These are phyloP conservation scores for Xanthoparmelia taractica DNA, from an alignment of 495 filamentous ascomycete genomes.

Conservation along the genomic window DNA sequence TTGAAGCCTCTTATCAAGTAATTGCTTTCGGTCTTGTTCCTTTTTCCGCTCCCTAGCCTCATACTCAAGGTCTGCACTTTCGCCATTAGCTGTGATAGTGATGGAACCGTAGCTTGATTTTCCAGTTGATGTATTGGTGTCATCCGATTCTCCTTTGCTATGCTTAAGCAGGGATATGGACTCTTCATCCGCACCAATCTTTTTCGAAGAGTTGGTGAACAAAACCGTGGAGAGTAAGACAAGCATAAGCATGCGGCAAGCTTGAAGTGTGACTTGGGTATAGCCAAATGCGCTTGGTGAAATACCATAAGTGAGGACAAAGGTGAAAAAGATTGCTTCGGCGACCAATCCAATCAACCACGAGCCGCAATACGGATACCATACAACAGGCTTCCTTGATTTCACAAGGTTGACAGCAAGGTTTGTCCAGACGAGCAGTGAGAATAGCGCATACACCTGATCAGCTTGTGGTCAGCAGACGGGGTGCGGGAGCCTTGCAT, in stretches of 20 bases:
- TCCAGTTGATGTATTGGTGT: slow-evolving; percentile 6
- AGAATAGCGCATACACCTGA: slow-evolving; percentile 45
- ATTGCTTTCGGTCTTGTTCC: slow-evolving; percentile 20
- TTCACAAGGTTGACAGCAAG: slow-evolving; percentile 45
- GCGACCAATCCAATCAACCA: slow-evolving; percentile 46
- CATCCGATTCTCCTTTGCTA: neutral
- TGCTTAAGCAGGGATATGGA: slow-evolving; percentile 26
- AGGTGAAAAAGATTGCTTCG: slow-evolving; percentile 39
- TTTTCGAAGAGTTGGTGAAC: slow-evolving; percentile 19
- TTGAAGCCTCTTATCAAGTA: slow-evolving; percentile 47
- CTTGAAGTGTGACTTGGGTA: slow-evolving; percentile 23
- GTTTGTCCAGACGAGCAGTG: slow-evolving; percentile 47
- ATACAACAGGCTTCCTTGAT: slow-evolving; percentile 39
- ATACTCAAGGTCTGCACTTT: slow-evolving; percentile 24
- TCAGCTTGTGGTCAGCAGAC: neutral
- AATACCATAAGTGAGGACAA: slow-evolving; percentile 24
- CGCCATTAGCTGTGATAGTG: slow-evolving; percentile 8
- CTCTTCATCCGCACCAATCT: slow-evolving; percentile 28
- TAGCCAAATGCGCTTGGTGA: slow-evolving; percentile 15
- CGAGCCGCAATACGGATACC: slow-evolving; percentile 54
- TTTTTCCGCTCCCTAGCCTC: slow-evolving; percentile 41
- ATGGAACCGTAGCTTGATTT: slow-evolving; percentile 25
- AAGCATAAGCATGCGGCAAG: slow-evolving; percentile 29
- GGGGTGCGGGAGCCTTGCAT: neutral
- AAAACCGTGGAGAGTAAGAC: slow-evolving; percentile 27